A percentile compares a stretch with the other conserved stretches of the same genome.
Evolutionary conservation across 2,329 filamentous ascomycete genomes (phyloP).

Genomic region (Calonectria fujianensis): DNA sequence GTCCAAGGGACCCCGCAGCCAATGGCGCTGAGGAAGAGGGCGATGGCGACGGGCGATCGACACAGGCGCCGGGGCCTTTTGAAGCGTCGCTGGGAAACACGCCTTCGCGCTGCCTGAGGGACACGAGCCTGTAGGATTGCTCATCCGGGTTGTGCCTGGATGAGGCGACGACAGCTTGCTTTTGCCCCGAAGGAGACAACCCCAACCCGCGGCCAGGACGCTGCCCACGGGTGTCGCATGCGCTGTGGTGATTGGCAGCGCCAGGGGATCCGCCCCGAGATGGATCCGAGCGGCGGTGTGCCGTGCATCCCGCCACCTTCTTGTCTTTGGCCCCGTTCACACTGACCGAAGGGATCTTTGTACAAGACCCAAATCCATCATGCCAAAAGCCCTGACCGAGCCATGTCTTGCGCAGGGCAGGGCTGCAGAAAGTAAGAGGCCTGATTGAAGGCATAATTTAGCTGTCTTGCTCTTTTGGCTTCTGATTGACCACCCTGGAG

Average conservation of each 20-base stretch:
- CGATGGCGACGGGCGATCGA: slow-evolving; percentile 42
- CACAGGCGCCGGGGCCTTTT: slow-evolving; percentile 40
- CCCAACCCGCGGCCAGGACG: slow-evolving; percentile 6
- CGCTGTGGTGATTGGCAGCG: slow-evolving; percentile 10
- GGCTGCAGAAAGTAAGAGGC: neutral
- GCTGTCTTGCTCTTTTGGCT: neutral
- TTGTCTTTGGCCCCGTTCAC: neutral
- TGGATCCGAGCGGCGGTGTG: slow-evolving; percentile 21
- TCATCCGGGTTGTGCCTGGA: slow-evolving; percentile 3
- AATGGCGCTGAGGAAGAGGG: slow-evolving; percentile 37
- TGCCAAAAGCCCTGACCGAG: slow-evolving; percentile 18
- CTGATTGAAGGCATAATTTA: neutral
- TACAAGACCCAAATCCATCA: neutral
- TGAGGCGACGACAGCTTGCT: neutral
- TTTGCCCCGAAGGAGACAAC: neutral
- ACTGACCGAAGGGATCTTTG: slow-evolving; percentile 7
- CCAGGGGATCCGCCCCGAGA: slow-evolving; percentile 18
- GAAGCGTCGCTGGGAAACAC: slow-evolving; percentile 5
- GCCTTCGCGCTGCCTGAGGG: neutral
- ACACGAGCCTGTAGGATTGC: slow-evolving; percentile 17
- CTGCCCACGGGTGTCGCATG: neutral
- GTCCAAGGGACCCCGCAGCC: slow-evolving; percentile 41
- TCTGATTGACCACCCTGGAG: neutral
- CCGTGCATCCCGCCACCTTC: slow-evolving; percentile 5
- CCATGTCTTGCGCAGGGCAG: neutral